Evolutionary conservation across 768 basidiomycete genomes (phyloP), one percentile per base, ranked within the genome.

Genomic region (Agrocybe pediades): DNA sequence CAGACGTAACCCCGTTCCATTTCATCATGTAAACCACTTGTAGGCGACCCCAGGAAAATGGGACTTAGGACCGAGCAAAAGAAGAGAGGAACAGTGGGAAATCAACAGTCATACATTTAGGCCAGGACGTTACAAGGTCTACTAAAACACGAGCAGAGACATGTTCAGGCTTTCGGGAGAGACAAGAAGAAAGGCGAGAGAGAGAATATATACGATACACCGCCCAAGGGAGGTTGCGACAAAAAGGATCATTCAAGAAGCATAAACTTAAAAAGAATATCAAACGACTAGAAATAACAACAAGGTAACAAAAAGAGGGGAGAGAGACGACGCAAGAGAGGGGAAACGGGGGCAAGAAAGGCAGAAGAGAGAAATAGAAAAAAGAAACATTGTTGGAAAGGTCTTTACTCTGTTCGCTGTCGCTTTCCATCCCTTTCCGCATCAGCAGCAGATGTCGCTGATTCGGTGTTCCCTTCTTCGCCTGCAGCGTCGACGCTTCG

Each of bases 351-450:
- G n/a, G 53, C 29, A 21, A 40, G 23, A 47, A 53, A 47, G 55
- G 49, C 11, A 27, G 43, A 43, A 46, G 33, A 47, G 42, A 40
- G 40, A 21, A 15, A 47, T 44, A 49, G 23, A 49, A 55, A 33
- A 53, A 43, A 15, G 9, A 55, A 15, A 53, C 11, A 40, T 24
- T 17, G 41, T 30, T n/a, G n/a, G n/a, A n/a, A n/a, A n/a, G n/a
- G n/a, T 13, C n/a, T 49, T 68, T 63, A 80, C 44, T 79, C 79
- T 11, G 73, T 73, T 62, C 75, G 68, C 57, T 70, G 71, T 49
- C 75, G 70, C 64, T 78, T 75, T 20, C 68, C 70, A 44, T 76
- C 73, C 41, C 72, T 57, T 17, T 72, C 71, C 16, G 60, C 68
- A 23, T 62, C 67, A 24, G 67, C 67, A 16, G n/a, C 26, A 20